phyloP scores from a whole-genome alignment of 1,284 basidiomycete genomes.

The Ustilago bromivora region DNA sequence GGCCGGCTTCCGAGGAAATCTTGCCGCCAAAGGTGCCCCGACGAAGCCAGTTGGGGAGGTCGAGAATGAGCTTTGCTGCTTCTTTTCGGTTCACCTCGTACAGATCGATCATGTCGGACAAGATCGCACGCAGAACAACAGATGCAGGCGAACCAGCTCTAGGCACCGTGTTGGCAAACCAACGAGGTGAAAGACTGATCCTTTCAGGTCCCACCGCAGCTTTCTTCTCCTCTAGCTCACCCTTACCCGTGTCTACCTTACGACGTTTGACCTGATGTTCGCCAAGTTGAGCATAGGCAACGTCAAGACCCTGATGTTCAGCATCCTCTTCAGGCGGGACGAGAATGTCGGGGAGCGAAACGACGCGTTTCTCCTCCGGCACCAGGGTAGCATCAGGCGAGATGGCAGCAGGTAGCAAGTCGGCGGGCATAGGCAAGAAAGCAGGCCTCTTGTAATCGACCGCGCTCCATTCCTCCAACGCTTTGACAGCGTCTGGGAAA shows the following conservation, averaged over 20 bases:
- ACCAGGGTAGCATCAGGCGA: slow-evolving; percentile 37
- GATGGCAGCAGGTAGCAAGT: slow-evolving; percentile 64
- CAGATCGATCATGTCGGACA: slow-evolving; percentile 87
- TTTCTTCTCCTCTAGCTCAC: slow-evolving; percentile 55
- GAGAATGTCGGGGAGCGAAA: slow-evolving; percentile 57
- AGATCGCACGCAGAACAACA: slow-evolving; percentile 81
- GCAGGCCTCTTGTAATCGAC: slow-evolving; percentile 49
- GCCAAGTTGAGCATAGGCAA: slow-evolving; percentile 40
- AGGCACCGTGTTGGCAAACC: slow-evolving; percentile 74
- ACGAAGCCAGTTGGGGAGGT: slow-evolving; percentile 86
- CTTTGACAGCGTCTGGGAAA: slow-evolving; percentile 59
- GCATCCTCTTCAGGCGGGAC: slow-evolving; percentile 63
- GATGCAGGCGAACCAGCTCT: slow-evolving; percentile 79
- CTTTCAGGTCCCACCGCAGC: slow-evolving; percentile 57
- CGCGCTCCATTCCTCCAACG: slow-evolving; percentile 46
- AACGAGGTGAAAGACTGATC: slow-evolving; percentile 48
- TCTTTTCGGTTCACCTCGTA: slow-evolving; percentile 98
- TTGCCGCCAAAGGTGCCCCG: slow-evolving; percentile 76
- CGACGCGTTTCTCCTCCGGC: slow-evolving; percentile 32
- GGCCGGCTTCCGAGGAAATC: slow-evolving; percentile 46
- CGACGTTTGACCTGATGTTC: slow-evolving; percentile 39
- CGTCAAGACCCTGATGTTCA: slow-evolving; percentile 57
- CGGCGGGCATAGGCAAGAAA: slow-evolving; percentile 57
- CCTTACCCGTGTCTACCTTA: slow-evolving; percentile 58
- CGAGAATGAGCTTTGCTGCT: slow-evolving; percentile 85